Evolutionary conservation across 2,329 filamentous ascomycete species (phyloP), one percentile per base, ranked within the genome.

Genomic region (Aspergillus eucalypticola): DNA sequence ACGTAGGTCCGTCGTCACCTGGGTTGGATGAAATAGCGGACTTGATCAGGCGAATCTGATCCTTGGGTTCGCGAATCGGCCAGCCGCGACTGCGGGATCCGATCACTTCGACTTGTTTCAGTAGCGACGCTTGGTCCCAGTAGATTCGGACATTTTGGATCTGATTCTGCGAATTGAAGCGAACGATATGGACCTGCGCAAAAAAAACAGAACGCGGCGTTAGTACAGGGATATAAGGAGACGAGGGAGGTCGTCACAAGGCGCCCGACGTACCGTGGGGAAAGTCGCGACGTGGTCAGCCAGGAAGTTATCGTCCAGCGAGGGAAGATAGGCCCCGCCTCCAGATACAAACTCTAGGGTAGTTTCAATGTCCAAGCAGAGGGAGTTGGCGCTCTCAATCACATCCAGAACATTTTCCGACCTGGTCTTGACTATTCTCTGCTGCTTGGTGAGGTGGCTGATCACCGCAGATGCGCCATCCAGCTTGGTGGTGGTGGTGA

Each of bases 41-140:
- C 64, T 84, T 82, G 69, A 96, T 91, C 70, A 96, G 80, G 69
- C 87, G 88, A 67, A 89, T 83, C 79, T 98, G 93, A 56, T 96
- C 92, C 69, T 86, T 86, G 73, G 89, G 90, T 73, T 96, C 92
- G 67, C 88, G 87, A 73, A 99, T 96, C 57, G 95, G 95, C 95
- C 95, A 99, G 78, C 95, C 96, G 75, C 90, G 90, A 59, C 91
- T 91, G 56, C 90, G 89, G 73, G 88, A 89, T 70, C 95, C 94
- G 76, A 99, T 98, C 59, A 97, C 88, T 64, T 97, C 93, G 65
- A 97, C 85, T 76, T 96, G 90, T 80, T 95, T 98, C 67, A 99
- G 85, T 42, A 99, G 85, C 56, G 92, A 90, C 62, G 88, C 93
- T 77, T 99, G 95, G 75, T 99, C 95, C 95, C 95, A 99, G 75